Base-by-base conservation (phyloP, 139 green algal genomes). In the Auxenochlorella pyrenoidosa region DNA sequence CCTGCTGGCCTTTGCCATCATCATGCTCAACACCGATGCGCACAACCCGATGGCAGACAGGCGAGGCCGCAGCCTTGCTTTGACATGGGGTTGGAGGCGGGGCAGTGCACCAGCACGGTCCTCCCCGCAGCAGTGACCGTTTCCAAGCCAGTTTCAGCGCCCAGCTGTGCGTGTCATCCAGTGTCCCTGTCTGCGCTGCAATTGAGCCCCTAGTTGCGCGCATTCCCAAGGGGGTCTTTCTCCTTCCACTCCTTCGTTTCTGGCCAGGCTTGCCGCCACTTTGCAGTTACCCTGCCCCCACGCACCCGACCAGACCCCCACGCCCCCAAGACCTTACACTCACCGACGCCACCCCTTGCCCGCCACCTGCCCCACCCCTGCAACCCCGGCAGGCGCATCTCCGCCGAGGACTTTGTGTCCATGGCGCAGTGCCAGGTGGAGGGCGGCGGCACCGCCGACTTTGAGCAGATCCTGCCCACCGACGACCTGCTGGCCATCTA, bases 11-110 rank as follows among this genome's bases (percentile, higher is more conserved):
- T 99, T 98, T 84, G 94, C 97, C 36, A 93, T 97, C 58, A 98
- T 99, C 92, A 99, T 99, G 96, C 95, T 99, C 76, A 98, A 98
- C 93, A 99, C 97, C 6, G 97, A 99, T 83, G 95, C 95, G 5
- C 97, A 99, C 94, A 98, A 98, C 90, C 96, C 96, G 5, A 92
- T 96, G 85, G 96, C 95, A n/a, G 95, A 98, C 84, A 92, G 94
- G 21, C 72, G 43, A 0, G 83, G 18, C 28, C 5, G 71, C 36
- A 38, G 28, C 71, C 71, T 5, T 78, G 47, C 47, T 18, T 54
- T 10, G 47, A 54, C 47, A 10, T 54, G 47, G 47, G 47, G 47
- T 10, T 54, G 47, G 47, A 6, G 10, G 47, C 47, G 47, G 47
- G 47, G 47, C 47, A 6, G 10, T 54, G 47, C 47, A 54, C 47